Evolutionary conservation across 1,284 basidiomycete genomes (phyloP), one percentile per base, ranked within the genome.

Genomic region (Psilocybe mexicana): DNA sequence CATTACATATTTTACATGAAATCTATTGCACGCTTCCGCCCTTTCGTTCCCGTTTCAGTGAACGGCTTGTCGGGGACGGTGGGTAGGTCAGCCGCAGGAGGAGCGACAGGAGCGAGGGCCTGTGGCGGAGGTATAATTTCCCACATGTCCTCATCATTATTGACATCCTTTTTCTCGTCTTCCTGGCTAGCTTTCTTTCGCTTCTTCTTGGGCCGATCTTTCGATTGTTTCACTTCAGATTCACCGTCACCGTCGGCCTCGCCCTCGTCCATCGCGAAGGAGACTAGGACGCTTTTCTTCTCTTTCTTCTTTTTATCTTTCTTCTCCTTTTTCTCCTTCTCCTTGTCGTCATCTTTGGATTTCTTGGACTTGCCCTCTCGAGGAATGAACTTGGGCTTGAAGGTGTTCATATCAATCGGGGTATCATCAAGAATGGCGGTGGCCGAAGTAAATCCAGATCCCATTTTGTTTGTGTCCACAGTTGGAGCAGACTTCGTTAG

Each of bases 331-430:
- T 75, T 76, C 51, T 65, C 76, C 69, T 69, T 76, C 60, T 72
- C 75, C 70, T 70, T 76, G 55, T 73, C 76, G 24, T 69, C 72
- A 54, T 79, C 78, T 68, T 77, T 76, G 63, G 64, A 57, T 71
- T 73, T 75, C 53, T 74, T 76, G 23, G 64, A 61, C 49, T 76
- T 75, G 1, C 76, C 70, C 49, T 79, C 80, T 1, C 86, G 83
- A 7, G 85, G 84, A 10, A 93, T 86, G 65, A 96, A 95, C 0
- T 87, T 92, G 8, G 92, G 92, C 65, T 86, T 90, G 77, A 93
- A 94, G 0, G 85, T 83, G 38, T 76, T 72, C 14, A 83, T 60
- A 66, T 92, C 86, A 5, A 90, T 77, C 24, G 77, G 76, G 25
- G 64, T 65, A 28, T 61, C 59, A 35, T 63, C 59, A 14, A 69